Evolutionary conservation across 1,284 basidiomycete genomes (phyloP).

Genomic region (Mrakiaceae sp.): DNA sequence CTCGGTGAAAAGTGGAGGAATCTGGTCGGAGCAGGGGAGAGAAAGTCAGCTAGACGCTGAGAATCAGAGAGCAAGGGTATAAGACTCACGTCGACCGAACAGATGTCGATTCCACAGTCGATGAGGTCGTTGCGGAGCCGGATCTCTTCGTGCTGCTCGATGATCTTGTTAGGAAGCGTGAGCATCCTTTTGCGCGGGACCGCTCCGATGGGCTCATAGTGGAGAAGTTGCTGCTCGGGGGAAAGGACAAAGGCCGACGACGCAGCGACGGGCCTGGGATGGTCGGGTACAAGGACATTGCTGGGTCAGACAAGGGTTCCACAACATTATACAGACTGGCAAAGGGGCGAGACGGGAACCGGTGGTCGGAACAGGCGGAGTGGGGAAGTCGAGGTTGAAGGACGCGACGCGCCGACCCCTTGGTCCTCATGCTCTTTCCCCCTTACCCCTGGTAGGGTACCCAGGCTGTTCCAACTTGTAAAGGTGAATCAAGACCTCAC

Average conservation of each 20-base stretch:
- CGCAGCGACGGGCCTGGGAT: constrained; percentile 30
- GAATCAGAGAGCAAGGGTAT: background rate
- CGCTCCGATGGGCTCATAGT: constrained; percentile 60
- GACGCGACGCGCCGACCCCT: too few relatives aligned
- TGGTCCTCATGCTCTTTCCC: too few relatives aligned
- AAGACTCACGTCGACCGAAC: constrained; percentile 35
- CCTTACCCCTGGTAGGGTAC: too few relatives aligned
- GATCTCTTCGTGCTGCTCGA: constrained; percentile 50
- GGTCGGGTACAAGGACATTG: background rate
- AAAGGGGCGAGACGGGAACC: background rate
- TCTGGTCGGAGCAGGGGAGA: constrained; percentile 39
- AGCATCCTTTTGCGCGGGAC: constrained; percentile 50
- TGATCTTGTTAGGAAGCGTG: constrained; percentile 56
- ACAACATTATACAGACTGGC: background rate
- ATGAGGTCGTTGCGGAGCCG: constrained; percentile 77
- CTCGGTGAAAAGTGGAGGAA: constrained; percentile 93
- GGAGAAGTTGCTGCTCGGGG: constrained; percentile 52
- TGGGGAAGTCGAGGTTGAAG: too few relatives aligned
- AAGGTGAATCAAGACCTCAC: constrained; percentile 34
- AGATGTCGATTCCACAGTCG: constrained; percentile 52
- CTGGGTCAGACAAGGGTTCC: too few relatives aligned
- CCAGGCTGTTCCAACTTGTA: background rate
- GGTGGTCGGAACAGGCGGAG: too few relatives aligned
- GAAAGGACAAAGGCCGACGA: constrained; percentile 61
- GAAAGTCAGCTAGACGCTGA: background rate